Evolutionary conservation across 306 rosid genomes (phyloP).

Genomic region (Acacia confusa): DNA sequence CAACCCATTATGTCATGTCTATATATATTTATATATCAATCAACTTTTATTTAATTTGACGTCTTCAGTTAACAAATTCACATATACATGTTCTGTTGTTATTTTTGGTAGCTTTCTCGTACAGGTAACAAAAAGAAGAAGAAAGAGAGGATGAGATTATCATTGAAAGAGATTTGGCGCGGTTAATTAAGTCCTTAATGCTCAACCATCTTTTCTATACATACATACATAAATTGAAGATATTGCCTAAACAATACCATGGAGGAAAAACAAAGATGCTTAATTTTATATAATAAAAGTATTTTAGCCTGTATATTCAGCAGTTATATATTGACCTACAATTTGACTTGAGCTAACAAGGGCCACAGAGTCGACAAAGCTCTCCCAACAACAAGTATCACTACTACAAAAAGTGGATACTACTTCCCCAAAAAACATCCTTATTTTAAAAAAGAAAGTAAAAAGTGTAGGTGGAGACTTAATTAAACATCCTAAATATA

Average conservation of each 20-base stretch:
- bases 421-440: too few relatives aligned
- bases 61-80: neutral
- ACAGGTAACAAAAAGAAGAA: too few relatives aligned
- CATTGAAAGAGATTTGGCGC: neutral
- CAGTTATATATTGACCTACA: neutral
- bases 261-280: neutral
- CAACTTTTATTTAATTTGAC: neutral
- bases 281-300: neutral
- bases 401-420: too few relatives aligned
- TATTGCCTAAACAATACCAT: neutral
- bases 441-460: too few relatives aligned
- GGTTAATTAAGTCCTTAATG: neutral
- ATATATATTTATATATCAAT: neutral
- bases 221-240: neutral
- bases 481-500: too few relatives aligned
- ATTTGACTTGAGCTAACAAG: neutral
- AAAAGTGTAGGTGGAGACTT: too few relatives aligned
- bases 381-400: neutral
- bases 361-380: neutral
- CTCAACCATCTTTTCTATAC: neutral
- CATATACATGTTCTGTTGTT: neutral
- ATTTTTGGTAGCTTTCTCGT: neutral
- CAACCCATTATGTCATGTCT: neutral
- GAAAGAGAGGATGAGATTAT: neutral
- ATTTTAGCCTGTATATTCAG: too few relatives aligned